Evolutionary conservation across 2,329 filamentous ascomycete species (phyloP).

Genomic region (Hypomyces perniciosus): DNA sequence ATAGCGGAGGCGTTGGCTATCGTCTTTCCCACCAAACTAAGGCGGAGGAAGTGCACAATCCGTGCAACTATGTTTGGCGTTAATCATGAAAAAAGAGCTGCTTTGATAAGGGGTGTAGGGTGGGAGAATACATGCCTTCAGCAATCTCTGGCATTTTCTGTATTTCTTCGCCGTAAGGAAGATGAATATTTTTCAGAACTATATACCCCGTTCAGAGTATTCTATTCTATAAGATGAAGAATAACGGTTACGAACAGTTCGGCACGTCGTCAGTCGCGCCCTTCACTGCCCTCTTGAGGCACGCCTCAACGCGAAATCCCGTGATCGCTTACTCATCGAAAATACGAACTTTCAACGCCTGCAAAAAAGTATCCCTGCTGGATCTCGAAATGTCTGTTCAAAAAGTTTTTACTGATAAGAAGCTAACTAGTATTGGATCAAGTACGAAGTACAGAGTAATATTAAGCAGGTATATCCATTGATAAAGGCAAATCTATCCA

Average conservation of each 20-base stretch:
- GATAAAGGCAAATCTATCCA: no score
- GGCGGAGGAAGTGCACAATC: conserved; percentile 76
- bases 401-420: no score
- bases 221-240: no score
- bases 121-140: conserved; percentile 38
- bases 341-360: no score
- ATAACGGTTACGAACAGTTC: neutral
- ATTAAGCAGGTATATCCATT: no score
- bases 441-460: no score
- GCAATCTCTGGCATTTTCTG: conserved; percentile 56
- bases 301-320: conserved; percentile 24
- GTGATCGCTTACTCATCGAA: conserved; percentile 22
- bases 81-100: neutral
- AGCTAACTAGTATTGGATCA: no score
- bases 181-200: neutral
- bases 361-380: no score
- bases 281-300: neutral
- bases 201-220: neutral
- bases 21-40: conserved; percentile 77
- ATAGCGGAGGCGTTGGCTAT: conserved; percentile 64
- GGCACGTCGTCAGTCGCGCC: conserved; percentile 1
- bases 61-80: conserved; percentile 58
- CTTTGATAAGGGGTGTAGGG: neutral
- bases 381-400: no score
- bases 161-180: neutral